Evolutionary conservation across 163 green algal genomes (phyloP).

Genomic region (Chlamydomonas reinhardtii): DNA sequence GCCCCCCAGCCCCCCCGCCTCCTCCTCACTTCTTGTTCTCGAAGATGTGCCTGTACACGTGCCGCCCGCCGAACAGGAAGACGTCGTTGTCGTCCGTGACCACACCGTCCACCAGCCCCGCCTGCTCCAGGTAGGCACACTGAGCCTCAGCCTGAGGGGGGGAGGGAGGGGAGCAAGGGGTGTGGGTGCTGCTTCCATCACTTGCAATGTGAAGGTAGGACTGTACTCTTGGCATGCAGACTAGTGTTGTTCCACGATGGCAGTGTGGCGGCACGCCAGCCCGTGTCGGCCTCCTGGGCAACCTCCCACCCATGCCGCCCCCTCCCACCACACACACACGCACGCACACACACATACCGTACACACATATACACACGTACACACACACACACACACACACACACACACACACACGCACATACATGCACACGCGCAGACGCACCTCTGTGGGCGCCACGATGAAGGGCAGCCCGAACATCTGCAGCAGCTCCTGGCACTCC

Average conservation of each 20-base stretch:
- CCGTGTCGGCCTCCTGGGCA: too few species aligned
- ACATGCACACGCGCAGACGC: neutral
- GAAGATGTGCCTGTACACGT: conserved; percentile 89
- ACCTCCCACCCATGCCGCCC: too few species aligned
- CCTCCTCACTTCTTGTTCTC: conserved; percentile 67
- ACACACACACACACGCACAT: neutral
- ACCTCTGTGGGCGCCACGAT: conserved; percentile 92
- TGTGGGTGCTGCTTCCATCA: neutral
- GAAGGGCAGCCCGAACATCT: conserved; percentile 97
- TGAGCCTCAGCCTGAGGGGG: conserved; percentile 93
- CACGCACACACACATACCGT: too few species aligned
- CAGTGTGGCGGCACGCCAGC: too few species aligned
- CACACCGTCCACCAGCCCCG: conserved; percentile 92
- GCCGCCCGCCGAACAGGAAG: conserved; percentile 91
- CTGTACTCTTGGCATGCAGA: too few species aligned
- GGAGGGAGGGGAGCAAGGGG: neutral
- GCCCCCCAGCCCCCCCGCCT: neutral
- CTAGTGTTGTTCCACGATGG: too few species aligned
- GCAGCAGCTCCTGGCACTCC: conserved; percentile 86
- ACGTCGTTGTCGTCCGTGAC: conserved; percentile 96
- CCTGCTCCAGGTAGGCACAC: conserved; percentile 92
- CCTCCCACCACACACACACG: too few species aligned
- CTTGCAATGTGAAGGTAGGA: too few species aligned
- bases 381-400: neutral
- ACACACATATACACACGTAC: neutral